Percentiles rank a stretch among this genome's conserved stretches.
These are phyloP conservation scores for Naganishia vishniacii DNA, from an alignment of 768 basidiomycete genomes.

Conservation along the genomic window DNA sequence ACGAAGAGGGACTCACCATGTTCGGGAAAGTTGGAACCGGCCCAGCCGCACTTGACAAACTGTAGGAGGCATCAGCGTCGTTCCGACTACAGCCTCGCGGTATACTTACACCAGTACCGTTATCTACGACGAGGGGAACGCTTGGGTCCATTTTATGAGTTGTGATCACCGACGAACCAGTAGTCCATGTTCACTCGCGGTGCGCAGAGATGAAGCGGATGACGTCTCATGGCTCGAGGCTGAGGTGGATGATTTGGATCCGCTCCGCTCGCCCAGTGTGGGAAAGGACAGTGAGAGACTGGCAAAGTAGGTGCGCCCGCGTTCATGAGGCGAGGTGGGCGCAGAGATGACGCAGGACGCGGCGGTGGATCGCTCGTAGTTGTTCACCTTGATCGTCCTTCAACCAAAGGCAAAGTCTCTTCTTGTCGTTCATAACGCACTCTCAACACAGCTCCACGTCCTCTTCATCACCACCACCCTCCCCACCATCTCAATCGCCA, in stretches of 20 bases:
- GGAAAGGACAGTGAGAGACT: neutral
- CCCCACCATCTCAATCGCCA: neutral
- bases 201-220: no score
- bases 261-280: neutral
- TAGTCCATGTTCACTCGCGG: no score
- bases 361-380: no score
- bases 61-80: constrained; percentile 43
- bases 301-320: no score
- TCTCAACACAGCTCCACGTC: neutral
- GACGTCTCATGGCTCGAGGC: no score
- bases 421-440: no score
- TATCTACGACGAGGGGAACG: constrained; percentile 70
- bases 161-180: no score
- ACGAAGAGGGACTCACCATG: constrained; percentile 49
- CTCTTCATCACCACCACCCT: neutral
- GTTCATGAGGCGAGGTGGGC: neutral
- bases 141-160: constrained; percentile 22
- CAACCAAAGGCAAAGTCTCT: neutral
- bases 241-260: constrained; percentile 2
- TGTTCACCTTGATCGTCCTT: neutral
- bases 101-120: constrained; percentile 72
- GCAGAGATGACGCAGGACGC: neutral
- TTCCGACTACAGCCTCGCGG: neutral
- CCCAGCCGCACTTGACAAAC: constrained; percentile 88
- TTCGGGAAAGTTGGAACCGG: constrained; percentile 90